Evolutionary conservation across 1,284 basidiomycete genomes (phyloP).

Genomic region (Sporisorium graminicola): DNA sequence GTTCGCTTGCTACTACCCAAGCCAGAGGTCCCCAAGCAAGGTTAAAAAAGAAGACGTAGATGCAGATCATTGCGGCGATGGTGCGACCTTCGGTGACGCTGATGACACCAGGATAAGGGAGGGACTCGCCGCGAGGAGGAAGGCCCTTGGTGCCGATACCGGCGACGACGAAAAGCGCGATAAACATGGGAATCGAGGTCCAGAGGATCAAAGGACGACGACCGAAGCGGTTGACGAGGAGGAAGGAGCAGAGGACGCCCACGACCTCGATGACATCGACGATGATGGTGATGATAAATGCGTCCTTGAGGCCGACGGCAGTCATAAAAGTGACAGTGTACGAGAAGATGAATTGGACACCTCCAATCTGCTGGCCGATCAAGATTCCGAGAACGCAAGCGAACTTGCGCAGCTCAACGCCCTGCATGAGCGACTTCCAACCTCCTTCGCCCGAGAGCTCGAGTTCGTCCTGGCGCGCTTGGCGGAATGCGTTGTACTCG

Average conservation of each 20-base stretch:
- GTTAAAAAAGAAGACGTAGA: conserved; percentile 72
- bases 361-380: conserved; percentile 68
- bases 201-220: conserved; percentile 71
- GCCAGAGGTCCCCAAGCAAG: conserved; percentile 72
- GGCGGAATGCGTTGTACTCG: conserved; percentile 69
- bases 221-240: conserved; percentile 72
- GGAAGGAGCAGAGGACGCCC: conserved; percentile 70
- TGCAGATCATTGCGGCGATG: conserved; percentile 72
- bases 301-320: conserved; percentile 66
- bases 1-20: conserved; percentile 70
- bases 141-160: conserved; percentile 67
- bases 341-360: conserved; percentile 71
- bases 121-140: conserved; percentile 49
- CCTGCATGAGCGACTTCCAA: conserved; percentile 70
- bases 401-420: conserved; percentile 69
- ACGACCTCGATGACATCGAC: conserved; percentile 70
- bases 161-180: conserved; percentile 70
- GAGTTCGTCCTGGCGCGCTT: conserved; percentile 71
- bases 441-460: conserved; percentile 65
- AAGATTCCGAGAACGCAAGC: conserved; percentile 71
- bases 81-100: conserved; percentile 64
- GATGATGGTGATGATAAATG: conserved; percentile 71
- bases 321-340: conserved; percentile 65
- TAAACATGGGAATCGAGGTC: conserved; percentile 71
- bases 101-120: conserved; percentile 49